These are phyloP conservation scores for Beauveria bassiana DNA, from an alignment of 2,329 filamentous ascomycete genomes.

Conservation along the genomic window DNA sequence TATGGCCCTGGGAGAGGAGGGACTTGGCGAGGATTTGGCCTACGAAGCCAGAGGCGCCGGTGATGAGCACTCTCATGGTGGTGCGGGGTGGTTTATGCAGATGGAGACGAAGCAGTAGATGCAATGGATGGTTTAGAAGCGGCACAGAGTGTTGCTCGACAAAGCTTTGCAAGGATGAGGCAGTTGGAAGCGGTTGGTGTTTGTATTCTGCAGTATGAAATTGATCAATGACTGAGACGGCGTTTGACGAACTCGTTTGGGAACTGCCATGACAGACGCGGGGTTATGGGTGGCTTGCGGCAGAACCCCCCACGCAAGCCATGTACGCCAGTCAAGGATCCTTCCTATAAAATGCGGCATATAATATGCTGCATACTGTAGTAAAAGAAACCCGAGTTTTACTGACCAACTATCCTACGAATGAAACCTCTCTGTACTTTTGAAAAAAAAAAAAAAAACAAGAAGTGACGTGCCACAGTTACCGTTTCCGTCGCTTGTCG, in stretches of 20 bases:
- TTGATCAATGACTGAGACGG: too few species aligned
- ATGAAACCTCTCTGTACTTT: not conserved
- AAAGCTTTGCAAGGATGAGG: not conserved
- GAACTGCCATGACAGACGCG: not conserved
- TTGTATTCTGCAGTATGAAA: too few species aligned
- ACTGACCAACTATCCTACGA: too few species aligned
- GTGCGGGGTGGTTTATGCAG: not conserved
- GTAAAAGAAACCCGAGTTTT: too few species aligned
- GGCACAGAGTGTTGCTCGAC: too few species aligned
- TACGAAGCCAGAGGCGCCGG: conserved; percentile 54
- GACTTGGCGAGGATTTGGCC: conserved; percentile 50
- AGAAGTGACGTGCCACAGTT: too few species aligned
- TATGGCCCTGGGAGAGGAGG: conserved; percentile 34
- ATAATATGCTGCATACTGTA: too few species aligned
- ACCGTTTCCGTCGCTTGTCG: not conserved
- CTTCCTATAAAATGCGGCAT: too few species aligned
- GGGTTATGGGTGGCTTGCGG: not conserved
- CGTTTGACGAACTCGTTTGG: not conserved
- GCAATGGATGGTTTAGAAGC: too few species aligned
- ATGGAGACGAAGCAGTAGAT: too few species aligned
- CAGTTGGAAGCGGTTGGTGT: too few species aligned
- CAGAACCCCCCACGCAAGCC: not conserved
- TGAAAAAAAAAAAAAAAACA: too few species aligned
- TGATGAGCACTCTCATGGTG: conserved; percentile 42
- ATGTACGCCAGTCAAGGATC: not conserved